Conservation (phyloP, 371 early-diverging fungal species). For the Rhizopus microsporus region DNA sequence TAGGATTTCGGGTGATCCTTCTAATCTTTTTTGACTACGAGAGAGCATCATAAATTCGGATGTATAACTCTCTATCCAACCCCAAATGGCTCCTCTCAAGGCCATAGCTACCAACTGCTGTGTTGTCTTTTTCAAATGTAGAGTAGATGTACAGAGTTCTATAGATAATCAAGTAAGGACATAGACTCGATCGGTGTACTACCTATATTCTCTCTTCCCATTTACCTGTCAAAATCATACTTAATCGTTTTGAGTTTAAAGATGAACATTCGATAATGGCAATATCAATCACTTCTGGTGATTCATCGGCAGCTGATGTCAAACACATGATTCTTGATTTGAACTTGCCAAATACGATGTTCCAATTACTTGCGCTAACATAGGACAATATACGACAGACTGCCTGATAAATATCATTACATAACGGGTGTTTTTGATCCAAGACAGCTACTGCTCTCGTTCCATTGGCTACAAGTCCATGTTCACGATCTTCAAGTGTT, state of each 20-base stretch:
- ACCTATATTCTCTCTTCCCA: not conserved
- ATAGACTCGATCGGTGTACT: not conserved
- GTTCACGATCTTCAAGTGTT: constrained; percentile 21
- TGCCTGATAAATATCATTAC: constrained; percentile 53
- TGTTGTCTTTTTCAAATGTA: constrained; percentile 62
- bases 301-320: constrained; percentile 55
- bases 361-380: constrained; percentile 80
- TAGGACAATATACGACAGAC: constrained; percentile 73
- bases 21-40: constrained; percentile 59
- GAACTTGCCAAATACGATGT: constrained; percentile 65
- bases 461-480: constrained; percentile 30
- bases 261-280: constrained; percentile 65
- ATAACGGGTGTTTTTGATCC: constrained; percentile 25
- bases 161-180: not conserved
- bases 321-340: constrained; percentile 54
- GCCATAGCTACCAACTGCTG: constrained; percentile 64
- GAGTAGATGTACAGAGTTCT: constrained; percentile 54
- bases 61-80: constrained; percentile 81
- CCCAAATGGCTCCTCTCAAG: constrained; percentile 78
- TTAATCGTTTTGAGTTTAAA: constrained; percentile 62
- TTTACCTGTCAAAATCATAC: constrained; percentile 65
- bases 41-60: constrained; percentile 67
- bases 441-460: constrained; percentile 22
- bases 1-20: constrained; percentile 71
- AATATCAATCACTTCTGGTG: constrained; percentile 68